Evolutionary conservation across 2,329 filamentous ascomycete genomes (phyloP).

Genomic region (Fusarium ambrosium): DNA sequence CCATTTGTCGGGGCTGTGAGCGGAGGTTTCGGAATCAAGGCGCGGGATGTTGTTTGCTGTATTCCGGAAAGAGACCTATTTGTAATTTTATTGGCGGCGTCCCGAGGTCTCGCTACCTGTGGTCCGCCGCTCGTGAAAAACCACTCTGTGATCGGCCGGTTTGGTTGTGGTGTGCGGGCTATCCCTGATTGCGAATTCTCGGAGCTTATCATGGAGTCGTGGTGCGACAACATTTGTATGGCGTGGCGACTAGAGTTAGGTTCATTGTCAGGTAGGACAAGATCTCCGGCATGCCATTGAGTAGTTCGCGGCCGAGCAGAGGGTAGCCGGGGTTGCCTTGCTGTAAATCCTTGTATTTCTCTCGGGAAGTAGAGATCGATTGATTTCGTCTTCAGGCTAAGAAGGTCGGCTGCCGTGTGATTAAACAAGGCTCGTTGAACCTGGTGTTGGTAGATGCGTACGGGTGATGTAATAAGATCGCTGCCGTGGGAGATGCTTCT

Average conservation of each 20-base stretch:
- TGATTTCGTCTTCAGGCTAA: constrained; percentile 7
- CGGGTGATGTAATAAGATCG: neutral
- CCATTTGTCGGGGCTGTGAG: too few species aligned
- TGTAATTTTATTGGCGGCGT: too few species aligned
- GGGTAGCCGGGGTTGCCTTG: constrained; percentile 1
- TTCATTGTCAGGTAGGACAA: neutral
- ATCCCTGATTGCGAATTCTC: neutral
- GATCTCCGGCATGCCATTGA: constrained; percentile 1
- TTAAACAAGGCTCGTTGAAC: neutral
- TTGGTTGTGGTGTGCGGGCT: neutral
- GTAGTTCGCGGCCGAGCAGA: constrained; percentile 10
- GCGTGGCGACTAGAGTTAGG: neutral
- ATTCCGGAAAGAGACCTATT: too few species aligned
- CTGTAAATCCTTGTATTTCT: constrained; percentile 2
- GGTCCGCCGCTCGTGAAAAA: too few species aligned
- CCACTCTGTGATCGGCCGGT: neutral
- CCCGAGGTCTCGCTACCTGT: too few species aligned
- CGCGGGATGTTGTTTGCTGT: too few species aligned
- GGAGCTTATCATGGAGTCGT: neutral
- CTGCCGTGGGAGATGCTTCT: neutral
- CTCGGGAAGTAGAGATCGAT: constrained; percentile 10
- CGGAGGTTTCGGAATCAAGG: too few species aligned
- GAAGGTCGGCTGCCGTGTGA: constrained; percentile 12
- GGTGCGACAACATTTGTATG: neutral
- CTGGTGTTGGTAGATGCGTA: neutral